phyloP scores from a whole-genome alignment of 495 filamentous ascomycete genomes.

The Podospora pseudocomata region DNA sequence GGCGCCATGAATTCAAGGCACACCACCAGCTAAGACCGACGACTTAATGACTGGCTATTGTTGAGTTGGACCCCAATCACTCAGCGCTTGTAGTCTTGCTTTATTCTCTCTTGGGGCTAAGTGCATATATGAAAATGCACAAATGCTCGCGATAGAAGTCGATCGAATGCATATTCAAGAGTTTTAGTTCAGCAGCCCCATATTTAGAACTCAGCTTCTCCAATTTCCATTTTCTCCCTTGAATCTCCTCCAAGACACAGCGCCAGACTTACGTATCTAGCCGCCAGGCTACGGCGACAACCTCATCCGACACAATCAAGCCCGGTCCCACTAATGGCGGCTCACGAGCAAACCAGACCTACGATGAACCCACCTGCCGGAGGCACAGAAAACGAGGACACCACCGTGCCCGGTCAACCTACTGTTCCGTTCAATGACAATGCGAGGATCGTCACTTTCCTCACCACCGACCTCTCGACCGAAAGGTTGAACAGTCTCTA shows the following conservation, averaged over 20 bases:
- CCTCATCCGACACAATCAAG: not conserved
- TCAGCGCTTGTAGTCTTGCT: not conserved
- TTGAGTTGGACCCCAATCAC: not conserved
- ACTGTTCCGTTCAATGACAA: not conserved
- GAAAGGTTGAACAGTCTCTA: not conserved
- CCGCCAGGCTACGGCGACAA: not conserved
- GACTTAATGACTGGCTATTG: not conserved
- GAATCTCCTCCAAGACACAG: not conserved
- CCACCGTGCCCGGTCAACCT: constrained; percentile 1
- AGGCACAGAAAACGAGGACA: not conserved
- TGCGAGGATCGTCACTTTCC: not conserved
- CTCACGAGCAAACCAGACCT: not conserved
- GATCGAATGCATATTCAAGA: not conserved
- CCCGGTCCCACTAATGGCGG: not conserved
- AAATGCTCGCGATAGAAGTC: not conserved
- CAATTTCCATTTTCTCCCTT: not conserved
- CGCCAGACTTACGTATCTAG: not conserved
- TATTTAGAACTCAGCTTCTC: not conserved
- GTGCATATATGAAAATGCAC: not conserved
- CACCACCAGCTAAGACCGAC: not conserved
- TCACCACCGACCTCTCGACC: not conserved
- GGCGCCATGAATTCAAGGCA: not conserved
- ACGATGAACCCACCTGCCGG: not conserved
- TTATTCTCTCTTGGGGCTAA: not conserved
- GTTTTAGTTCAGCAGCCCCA: not conserved